Evolutionary conservation across 2,329 filamentous ascomycete genomes (phyloP), one percentile per base, ranked within the genome.

Genomic region (Hypoxylon sp.): DNA sequence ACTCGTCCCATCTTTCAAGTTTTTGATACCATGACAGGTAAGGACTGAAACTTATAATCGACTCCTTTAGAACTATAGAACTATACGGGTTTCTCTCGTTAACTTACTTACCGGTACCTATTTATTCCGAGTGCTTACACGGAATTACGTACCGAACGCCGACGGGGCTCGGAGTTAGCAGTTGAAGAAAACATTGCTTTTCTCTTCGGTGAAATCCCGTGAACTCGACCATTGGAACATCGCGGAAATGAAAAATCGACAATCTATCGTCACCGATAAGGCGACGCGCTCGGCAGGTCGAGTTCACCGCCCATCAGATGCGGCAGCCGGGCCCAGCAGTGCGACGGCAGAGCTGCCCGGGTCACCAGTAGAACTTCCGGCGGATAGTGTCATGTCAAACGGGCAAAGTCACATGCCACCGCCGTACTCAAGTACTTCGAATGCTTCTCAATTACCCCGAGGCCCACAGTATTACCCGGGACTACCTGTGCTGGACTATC

Each of bases 401-500:
- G 10, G 32, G 26, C 53, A 47, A 11, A 44, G 48, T 15, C 54
- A 51, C 20, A 49, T 68, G 15, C 72, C 69, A 17, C 74, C 73
- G 8, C 73, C 73, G 2, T 75, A 76, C 49, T 75, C 74, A 3
- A 64, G 70, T 13, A 72, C 74, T 41, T 71, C 72, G 8, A 68
- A 59, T 28, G 56, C 32, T 34, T 68, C 65, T 28, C 30, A 41
- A 10, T 7, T 55, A 37, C 55, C 63, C 20, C 74, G 68, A 19
- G 74, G 72, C 11, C 72, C 73, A 3, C 77, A 77, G 43, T 75
- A 74, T 24, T 82, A 84, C 64, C 79, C 81, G 1, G 83, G 82
- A 6, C 78, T 85, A 5, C 83, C 82, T 0, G 71, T 71, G 20
- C 69, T 85, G 15, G 82, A 85, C 73, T 85, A 85, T 72, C 77